Conservation (phyloP, 176 grass and related monocot species). For the Eleusine coracana region DNA sequence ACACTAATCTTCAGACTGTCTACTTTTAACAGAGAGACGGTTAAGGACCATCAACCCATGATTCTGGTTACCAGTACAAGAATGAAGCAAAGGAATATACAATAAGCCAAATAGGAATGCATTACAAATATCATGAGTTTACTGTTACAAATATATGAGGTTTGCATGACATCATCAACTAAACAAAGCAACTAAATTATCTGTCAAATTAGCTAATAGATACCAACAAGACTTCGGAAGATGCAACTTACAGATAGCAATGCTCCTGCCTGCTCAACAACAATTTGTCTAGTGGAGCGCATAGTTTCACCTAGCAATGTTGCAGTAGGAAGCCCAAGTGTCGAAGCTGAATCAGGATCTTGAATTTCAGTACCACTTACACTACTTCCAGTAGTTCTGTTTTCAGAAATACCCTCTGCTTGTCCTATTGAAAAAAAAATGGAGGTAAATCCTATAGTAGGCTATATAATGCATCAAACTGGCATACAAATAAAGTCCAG, state of each 20-base stretch:
- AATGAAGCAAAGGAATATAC: neutral
- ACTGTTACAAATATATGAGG: slow-evolving; percentile 4
- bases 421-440: slow-evolving; percentile 39
- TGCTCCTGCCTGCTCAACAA: slow-evolving; percentile 61
- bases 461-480: slow-evolving; percentile 24
- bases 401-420: slow-evolving; percentile 30
- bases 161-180: slow-evolving; percentile 12
- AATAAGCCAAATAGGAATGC: slow-evolving; percentile 21
- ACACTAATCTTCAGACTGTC: neutral
- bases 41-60: neutral
- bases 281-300: slow-evolving; percentile 58
- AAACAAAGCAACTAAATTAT: slow-evolving; percentile 1
- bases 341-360: slow-evolving; percentile 44
- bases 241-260: slow-evolving; percentile 60
- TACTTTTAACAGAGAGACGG: too few species aligned
- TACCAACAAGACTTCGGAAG: slow-evolving; percentile 22
- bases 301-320: slow-evolving; percentile 67
- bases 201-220: slow-evolving; percentile 20
- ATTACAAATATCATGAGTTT: slow-evolving; percentile 5
- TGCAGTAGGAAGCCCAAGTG: slow-evolving; percentile 59
- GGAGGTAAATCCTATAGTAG: slow-evolving; percentile 30
- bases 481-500: slow-evolving; percentile 27
- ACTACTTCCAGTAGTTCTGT: slow-evolving; percentile 43
- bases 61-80: neutral
- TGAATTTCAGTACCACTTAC: slow-evolving; percentile 42